Percentiles rank a stretch among this genome's conserved stretches.
These are phyloP conservation scores for Suhomyces choctaworum DNA, from an alignment of 1,139 yeast genomes.

Conservation along the genomic window DNA sequence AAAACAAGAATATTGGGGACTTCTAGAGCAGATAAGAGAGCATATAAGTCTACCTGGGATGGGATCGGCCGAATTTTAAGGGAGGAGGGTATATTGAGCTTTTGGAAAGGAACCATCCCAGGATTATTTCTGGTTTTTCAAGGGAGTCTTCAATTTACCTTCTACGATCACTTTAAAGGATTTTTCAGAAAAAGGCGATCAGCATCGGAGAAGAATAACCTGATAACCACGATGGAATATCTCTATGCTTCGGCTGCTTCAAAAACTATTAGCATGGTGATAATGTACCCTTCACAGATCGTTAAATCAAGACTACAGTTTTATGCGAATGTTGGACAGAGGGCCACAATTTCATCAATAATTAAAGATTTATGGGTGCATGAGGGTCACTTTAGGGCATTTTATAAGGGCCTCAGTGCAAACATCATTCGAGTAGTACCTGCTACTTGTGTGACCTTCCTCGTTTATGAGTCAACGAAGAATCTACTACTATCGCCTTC, in stretches of 20 bases:
- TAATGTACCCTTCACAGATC: conserved; percentile 85
- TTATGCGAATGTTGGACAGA: conserved; percentile 24
- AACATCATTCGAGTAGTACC: conserved; percentile 68
- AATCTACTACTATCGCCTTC: conserved; percentile 13
- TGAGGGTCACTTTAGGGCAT: conserved; percentile 56
- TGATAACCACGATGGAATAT: conserved; percentile 55
- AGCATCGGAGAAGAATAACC: conserved; percentile 12
- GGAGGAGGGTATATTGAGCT: conserved; percentile 68
- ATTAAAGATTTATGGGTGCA: conserved; percentile 30
- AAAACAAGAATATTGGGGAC: conserved; percentile 84
- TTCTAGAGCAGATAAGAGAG: conserved; percentile 42
- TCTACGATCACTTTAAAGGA: conserved; percentile 73
- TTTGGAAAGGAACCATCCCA: conserved; percentile 85
- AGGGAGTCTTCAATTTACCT: conserved; percentile 82
- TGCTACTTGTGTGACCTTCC: conserved; percentile 70
- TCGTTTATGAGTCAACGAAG: conserved; percentile 57
- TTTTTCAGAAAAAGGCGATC: conserved; percentile 16
- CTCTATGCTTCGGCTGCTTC: conserved; percentile 65
- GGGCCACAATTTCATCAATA: conserved; percentile 22
- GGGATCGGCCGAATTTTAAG: conserved; percentile 53
- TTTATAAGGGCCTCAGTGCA: conserved; percentile 73
- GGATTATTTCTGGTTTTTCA: conserved; percentile 82
- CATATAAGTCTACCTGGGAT: conserved; percentile 57
- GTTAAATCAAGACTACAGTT: conserved; percentile 76
- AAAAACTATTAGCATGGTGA: conserved; percentile 65